Percentiles rank a stretch among this genome's conserved stretches.
Conservation (phyloP, 495 filamentous ascomycete genomes). For the Penicillium diatomitis region DNA sequence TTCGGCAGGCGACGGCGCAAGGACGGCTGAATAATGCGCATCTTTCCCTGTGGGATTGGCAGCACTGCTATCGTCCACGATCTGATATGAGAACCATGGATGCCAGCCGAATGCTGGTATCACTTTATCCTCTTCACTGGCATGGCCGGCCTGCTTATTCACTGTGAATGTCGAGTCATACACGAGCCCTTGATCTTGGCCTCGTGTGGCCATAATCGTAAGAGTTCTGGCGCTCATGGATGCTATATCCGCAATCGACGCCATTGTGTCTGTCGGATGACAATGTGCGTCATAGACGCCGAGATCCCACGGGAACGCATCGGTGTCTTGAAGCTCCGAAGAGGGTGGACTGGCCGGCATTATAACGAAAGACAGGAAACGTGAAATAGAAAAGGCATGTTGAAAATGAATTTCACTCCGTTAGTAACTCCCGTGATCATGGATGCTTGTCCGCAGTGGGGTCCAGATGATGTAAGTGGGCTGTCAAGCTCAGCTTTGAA, state of each 20-base stretch:
- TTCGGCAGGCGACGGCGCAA: slow-evolving; percentile 43
- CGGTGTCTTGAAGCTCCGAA: slow-evolving; percentile 2
- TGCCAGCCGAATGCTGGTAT: slow-evolving; percentile 96
- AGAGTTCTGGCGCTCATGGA: slow-evolving; percentile 68
- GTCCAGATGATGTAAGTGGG: slow-evolving; percentile 13
- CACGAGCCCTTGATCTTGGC: slow-evolving; percentile 82
- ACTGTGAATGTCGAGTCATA: slow-evolving; percentile 43
- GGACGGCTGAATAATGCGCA: slow-evolving; percentile 61
- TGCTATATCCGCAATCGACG: slow-evolving; percentile 55
- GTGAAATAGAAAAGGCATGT: background rate
- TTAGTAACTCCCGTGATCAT: background rate
- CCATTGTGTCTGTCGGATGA: slow-evolving; percentile 95
- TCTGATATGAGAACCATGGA: slow-evolving; percentile 93
- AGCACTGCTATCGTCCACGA: slow-evolving; percentile 52
- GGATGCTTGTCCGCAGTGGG: background rate
- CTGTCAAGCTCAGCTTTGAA: slow-evolving; percentile 7
- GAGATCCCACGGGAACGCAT: slow-evolving; percentile 69
- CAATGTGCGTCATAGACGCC: slow-evolving; percentile 91
- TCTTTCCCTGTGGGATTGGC: slow-evolving; percentile 29
- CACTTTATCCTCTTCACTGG: slow-evolving; percentile 26
- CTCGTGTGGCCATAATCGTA: slow-evolving; percentile 83
- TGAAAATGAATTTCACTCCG: background rate
- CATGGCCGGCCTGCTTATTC: slow-evolving; percentile 24
- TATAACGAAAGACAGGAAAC: too few relatives aligned
- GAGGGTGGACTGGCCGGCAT: too few relatives aligned